Conservation (phyloP, 1,284 basidiomycete species). For the Austroboletus novae-zelandiae region DNA sequence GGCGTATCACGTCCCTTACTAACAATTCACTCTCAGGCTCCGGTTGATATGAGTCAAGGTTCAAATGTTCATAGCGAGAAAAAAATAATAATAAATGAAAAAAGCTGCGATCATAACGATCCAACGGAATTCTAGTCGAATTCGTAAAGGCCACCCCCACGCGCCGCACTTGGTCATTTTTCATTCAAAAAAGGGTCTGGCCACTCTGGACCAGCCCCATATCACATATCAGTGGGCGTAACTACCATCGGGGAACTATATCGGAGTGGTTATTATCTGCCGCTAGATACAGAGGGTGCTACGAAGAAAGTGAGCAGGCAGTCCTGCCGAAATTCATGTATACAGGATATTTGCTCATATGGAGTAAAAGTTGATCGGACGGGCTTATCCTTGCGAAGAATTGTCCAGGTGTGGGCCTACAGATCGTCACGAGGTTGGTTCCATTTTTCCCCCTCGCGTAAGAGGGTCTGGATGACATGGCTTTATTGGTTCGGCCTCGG, state of each 20-base stretch:
- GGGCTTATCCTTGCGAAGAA: constrained; percentile 1
- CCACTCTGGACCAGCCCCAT: constrained; percentile 2
- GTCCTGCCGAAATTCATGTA: not conserved
- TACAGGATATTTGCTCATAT: constrained; percentile 1
- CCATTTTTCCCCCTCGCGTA: constrained; percentile 8
- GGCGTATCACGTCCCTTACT: not conserved
- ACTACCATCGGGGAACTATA: constrained; percentile 5
- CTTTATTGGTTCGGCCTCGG: constrained; percentile 13
- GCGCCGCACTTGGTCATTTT: constrained; percentile 23
- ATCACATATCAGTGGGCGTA: constrained; percentile 16
- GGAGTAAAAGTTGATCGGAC: constrained; percentile 11
- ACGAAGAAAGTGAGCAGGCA: constrained; percentile 6
- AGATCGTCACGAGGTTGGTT: constrained; percentile 1
- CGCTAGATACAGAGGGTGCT: constrained; percentile 6
- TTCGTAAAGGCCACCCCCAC: constrained; percentile 5
- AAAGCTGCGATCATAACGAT: constrained; percentile 26
- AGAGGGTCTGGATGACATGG: not conserved
- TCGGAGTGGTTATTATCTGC: constrained; percentile 6
- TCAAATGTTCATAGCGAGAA: constrained; percentile 7
- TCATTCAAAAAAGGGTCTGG: constrained; percentile 21
- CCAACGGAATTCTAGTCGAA: constrained; percentile 18
- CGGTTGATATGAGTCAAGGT: constrained; percentile 12
- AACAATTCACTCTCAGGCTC: constrained; percentile 1
- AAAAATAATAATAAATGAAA: constrained; percentile 3
- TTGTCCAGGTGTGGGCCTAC: not conserved